Conservation (phyloP, 2,329 filamentous ascomycete species). For the Diaporthe ampelina region DNA sequence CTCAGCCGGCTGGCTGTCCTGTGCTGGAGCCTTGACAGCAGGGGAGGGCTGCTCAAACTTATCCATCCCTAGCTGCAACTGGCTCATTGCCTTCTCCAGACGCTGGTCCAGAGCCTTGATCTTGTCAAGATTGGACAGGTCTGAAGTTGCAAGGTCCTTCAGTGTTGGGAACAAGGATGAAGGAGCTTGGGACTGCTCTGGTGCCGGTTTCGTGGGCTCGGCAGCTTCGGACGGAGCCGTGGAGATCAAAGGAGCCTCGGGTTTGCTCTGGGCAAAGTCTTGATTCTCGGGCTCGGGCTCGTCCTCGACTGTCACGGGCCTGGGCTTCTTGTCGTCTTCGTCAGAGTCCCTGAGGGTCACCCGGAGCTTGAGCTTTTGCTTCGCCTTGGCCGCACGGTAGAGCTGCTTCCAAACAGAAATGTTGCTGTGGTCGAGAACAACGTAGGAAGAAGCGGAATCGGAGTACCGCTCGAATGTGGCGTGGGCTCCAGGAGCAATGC, state of each 20-base stretch:
- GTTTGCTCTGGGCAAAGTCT: constrained; percentile 40
- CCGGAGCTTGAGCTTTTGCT: constrained; percentile 94
- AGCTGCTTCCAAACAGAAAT: constrained; percentile 94
- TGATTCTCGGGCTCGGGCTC: constrained; percentile 50
- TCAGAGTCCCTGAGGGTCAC: constrained; percentile 65
- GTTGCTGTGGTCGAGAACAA: constrained; percentile 84
- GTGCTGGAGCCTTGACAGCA: background rate
- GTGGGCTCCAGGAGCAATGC: constrained; percentile 72
- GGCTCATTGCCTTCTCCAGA: constrained; percentile 36
- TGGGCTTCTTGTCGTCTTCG: constrained; percentile 53
- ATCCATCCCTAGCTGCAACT: constrained; percentile 35
- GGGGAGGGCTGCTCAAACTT: constrained; percentile 33
- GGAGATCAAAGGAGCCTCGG: constrained; percentile 43
- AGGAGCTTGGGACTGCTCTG: constrained; percentile 1
- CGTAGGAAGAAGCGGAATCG: constrained; percentile 87
- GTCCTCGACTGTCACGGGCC: constrained; percentile 66
- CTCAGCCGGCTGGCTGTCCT: constrained; percentile 6
- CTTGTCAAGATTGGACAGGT: constrained; percentile 28
- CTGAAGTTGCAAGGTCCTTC: background rate
- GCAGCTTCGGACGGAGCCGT: constrained; percentile 29
- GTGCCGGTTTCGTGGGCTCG: constrained; percentile 7
- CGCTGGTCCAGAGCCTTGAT: constrained; percentile 16
- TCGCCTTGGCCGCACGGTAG: constrained; percentile 95
- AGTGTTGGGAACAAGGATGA: constrained; percentile 1
- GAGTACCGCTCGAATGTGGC: constrained; percentile 92